These are phyloP conservation scores for Fusarium domesticum DNA, from an alignment of 2,329 filamentous ascomycete genomes.

Conservation along the genomic window DNA sequence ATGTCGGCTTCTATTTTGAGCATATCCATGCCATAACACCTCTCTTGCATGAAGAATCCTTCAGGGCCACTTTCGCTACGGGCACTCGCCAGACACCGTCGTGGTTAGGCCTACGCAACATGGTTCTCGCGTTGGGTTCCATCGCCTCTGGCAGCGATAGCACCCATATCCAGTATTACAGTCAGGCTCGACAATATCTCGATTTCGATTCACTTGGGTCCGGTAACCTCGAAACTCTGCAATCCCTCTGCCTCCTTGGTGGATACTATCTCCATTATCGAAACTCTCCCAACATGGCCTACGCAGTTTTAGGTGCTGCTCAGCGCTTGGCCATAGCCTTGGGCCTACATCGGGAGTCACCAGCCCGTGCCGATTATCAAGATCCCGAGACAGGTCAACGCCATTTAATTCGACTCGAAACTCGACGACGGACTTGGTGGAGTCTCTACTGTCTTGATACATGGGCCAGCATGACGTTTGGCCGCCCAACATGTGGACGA, in stretches of 20 bases:
- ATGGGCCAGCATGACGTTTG: constrained; percentile 68
- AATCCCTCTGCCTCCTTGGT: constrained; percentile 67
- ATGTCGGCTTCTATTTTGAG: constrained; percentile 61
- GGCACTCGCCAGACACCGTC: constrained; percentile 51
- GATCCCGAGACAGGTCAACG: constrained; percentile 46
- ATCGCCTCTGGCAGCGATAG: constrained; percentile 56
- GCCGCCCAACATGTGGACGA: constrained; percentile 48
- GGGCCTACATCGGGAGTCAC: constrained; percentile 63
- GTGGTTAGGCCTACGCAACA: constrained; percentile 60
- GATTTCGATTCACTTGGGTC: constrained; percentile 54
- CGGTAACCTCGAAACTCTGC: constrained; percentile 69
- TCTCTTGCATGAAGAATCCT: constrained; percentile 57
- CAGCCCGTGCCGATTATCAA: constrained; percentile 9
- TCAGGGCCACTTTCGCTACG: constrained; percentile 54
- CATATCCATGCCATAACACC: constrained; percentile 59
- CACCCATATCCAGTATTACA: constrained; percentile 56
- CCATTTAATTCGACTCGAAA: constrained; percentile 40
- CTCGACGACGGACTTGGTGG: constrained; percentile 69
- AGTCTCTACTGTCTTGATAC: constrained; percentile 68
- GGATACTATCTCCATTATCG: constrained; percentile 78
- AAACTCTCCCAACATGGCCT: constrained; percentile 74
- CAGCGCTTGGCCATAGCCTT: constrained; percentile 72
- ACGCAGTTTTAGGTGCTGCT: constrained; percentile 67
- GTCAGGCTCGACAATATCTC: constrained; percentile 51
- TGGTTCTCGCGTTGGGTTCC: constrained; percentile 60